Base-by-base conservation (phyloP, 306 rosid genomes). In the Vigna unguiculata region DNA sequence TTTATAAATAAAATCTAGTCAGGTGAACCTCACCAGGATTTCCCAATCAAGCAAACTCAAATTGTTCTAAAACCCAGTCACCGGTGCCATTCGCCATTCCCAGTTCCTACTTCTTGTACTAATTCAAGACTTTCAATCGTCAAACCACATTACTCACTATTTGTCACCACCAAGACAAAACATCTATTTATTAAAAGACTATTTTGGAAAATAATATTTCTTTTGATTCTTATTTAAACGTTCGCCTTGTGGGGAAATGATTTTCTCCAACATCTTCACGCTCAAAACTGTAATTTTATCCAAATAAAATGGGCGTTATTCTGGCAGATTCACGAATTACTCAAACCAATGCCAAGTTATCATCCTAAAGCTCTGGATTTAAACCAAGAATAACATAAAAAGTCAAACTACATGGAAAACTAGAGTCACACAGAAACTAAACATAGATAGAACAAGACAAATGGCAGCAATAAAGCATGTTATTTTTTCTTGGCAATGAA, bases 401-500 rank as follows among this genome's bases (percentile, higher is more conserved):
- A 75, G 32, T 28, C 0, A 28, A 28, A 28, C 34, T 67, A 45
- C 19, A 47, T 62, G 71, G 69, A 30, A 75, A 61, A 22, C 24
- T 17, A 36, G 7, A 24, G 79, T 22, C 46, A 57, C 71, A 67
- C n/a, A 11, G 28, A 12, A 83, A 24, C 32, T 47, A 32, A 36
- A 46, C 20, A 43, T 20, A 65, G 19, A n/a, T 64, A 64, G 55
- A 40, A 41, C 67, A 49, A 57, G 21, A 48, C 52, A 54, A 45
- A 46, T 16, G 22, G 68, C 15, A 47, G 41, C 71, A 69, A 38
- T 47, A 71, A 36, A 41, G 32, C 30, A 66, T 71, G 52, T 86
- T 88, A 90, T 2, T 75, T 84, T 81, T 92, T 94, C 82, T 71
- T 87, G 69, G 97, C 98, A 75, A 90, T 49, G 83, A 95, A 90